Percentiles rank a stretch among this genome's conserved stretches.
phyloP scores from a whole-genome alignment of 2,329 filamentous ascomycete genomes.

The Cercospora brassicicola region DNA sequence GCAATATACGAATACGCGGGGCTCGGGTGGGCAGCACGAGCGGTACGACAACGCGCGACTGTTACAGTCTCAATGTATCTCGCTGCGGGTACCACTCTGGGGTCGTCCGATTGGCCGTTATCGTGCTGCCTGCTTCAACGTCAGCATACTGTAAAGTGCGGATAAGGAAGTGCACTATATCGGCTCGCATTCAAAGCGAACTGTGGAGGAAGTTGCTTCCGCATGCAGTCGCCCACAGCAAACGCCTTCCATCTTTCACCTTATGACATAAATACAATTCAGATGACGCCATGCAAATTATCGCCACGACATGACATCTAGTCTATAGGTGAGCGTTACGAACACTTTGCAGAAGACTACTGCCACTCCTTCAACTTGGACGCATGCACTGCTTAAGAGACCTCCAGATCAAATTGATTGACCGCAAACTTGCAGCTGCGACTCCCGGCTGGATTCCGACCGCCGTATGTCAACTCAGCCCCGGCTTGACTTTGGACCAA shows the following conservation, averaged over 20 bases:
- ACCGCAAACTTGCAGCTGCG: background rate
- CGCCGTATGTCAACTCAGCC: background rate
- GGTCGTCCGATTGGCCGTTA: background rate
- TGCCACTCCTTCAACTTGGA: background rate
- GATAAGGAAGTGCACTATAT: background rate
- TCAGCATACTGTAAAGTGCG: background rate
- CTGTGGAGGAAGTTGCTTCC: background rate
- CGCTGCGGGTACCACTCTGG: background rate
- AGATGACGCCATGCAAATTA: background rate
- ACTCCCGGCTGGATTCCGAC: background rate
- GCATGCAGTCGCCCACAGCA: background rate
- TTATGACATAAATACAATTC: no score
- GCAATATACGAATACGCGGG: background rate
- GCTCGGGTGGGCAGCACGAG: background rate
- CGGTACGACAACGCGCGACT: background rate
- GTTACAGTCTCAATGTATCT: background rate
- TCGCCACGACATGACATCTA: background rate
- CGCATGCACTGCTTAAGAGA: background rate
- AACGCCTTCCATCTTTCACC: background rate
- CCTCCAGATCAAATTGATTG: background rate
- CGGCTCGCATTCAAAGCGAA: background rate
- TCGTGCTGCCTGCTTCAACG: background rate
- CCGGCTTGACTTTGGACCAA: background rate
- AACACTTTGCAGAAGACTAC: background rate
- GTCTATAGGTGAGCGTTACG: background rate